Conservation (phyloP, 2,329 filamentous ascomycete species). For the Triangularia setosa region DNA sequence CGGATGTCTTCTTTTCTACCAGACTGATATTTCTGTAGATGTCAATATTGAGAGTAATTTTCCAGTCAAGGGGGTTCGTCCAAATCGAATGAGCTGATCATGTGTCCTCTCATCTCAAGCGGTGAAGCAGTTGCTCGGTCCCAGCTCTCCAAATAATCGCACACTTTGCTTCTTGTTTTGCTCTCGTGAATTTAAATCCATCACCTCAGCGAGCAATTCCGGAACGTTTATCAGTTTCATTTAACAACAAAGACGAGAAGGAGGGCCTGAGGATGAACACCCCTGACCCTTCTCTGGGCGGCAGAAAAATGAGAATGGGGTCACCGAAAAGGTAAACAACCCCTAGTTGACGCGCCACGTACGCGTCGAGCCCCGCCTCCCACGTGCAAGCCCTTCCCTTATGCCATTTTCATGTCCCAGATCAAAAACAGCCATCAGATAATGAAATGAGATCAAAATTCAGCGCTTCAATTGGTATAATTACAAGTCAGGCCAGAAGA, state of each 20-base stretch:
- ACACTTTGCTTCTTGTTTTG: neutral
- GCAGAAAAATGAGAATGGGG: slow-evolving; percentile 2
- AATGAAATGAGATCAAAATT: neutral
- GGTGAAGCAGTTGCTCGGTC: neutral
- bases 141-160: neutral
- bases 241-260: neutral
- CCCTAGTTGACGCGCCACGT: neutral
- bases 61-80: neutral
- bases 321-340: slow-evolving; percentile 6
- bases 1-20: too few relatives aligned
- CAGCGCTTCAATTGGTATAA: neutral
- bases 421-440: neutral
- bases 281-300: neutral
- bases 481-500: neutral
- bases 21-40: too few relatives aligned
- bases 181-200: neutral
- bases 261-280: neutral
- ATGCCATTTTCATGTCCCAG: neutral
- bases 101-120: neutral
- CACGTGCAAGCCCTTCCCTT: neutral
- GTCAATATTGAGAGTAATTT: too few relatives aligned
- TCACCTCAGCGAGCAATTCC: neutral
- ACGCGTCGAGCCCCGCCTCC: neutral
- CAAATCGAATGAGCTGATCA: neutral
- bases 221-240: neutral